Conservation (phyloP, 768 basidiomycete genomes). For the Hysterangium stoloniferum region DNA sequence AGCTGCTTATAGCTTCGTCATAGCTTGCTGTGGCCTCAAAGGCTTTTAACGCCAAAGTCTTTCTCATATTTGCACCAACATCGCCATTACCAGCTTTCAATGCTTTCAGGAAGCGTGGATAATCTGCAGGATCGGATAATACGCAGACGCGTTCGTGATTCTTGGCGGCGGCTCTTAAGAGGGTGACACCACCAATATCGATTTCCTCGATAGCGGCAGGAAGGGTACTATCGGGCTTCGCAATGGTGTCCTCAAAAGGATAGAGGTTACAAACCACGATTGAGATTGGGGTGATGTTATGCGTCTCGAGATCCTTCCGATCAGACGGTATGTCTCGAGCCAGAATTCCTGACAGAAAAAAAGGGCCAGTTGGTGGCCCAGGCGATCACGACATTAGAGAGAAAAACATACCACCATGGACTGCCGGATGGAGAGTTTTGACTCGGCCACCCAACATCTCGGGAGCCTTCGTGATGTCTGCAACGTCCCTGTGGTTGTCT, state of each 20-base stretch:
- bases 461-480: constrained; percentile 93
- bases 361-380: background rate
- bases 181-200: constrained; percentile 97
- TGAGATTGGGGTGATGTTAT: constrained; percentile 85
- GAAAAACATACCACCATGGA: constrained; percentile 75
- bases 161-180: constrained; percentile 95
- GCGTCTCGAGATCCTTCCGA: constrained; percentile 72
- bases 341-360: constrained; percentile 63
- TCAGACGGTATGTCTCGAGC: constrained; percentile 90
- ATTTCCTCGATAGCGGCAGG: constrained; percentile 95
- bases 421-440: constrained; percentile 95
- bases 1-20: constrained; percentile 91
- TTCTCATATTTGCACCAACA: constrained; percentile 62
- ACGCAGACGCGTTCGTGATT: constrained; percentile 92
- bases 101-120: constrained; percentile 68
- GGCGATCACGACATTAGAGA: background rate
- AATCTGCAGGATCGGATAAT: constrained; percentile 84
- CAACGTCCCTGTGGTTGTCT: constrained; percentile 68
- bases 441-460: constrained; percentile 99
- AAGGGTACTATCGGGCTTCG: constrained; percentile 82
- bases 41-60: constrained; percentile 87
- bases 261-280: constrained; percentile 99
- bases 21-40: constrained; percentile 95
- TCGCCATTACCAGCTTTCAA: constrained; percentile 71
- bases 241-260: constrained; percentile 89